phyloP scores from a whole-genome alignment of 2,329 filamentous ascomycete species.

The Fusarium humuli region DNA sequence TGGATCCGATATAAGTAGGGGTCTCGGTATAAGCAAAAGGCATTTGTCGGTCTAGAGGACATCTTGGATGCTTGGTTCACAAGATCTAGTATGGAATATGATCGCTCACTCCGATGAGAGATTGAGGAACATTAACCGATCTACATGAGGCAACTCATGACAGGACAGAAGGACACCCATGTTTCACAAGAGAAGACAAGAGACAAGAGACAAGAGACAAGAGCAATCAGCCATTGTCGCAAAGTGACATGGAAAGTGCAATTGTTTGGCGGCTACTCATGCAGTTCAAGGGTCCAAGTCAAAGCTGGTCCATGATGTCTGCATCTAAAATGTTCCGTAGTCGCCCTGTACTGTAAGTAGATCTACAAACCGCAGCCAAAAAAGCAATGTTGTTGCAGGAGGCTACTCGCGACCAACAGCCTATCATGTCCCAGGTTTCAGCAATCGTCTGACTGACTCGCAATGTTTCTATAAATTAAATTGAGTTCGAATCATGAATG shows the following conservation, averaged over 20 bases:
- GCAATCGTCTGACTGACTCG: constrained; percentile 15
- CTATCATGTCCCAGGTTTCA: constrained; percentile 3
- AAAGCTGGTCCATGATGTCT: constrained; percentile 2
- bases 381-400: constrained; percentile 26
- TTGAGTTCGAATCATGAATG: constrained; percentile 4
- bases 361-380: constrained; percentile 25
- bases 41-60: constrained; percentile 4
- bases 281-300: constrained; percentile 11
- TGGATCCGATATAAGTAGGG: background rate
- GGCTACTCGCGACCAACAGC: background rate
- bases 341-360: background rate
- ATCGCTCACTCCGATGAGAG: constrained; percentile 3
- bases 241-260: constrained; percentile 9
- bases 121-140: background rate
- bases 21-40: background rate
- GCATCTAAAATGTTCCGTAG: constrained; percentile 6
- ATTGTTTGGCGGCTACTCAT: constrained; percentile 4
- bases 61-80: background rate
- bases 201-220: background rate
- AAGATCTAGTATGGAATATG: constrained; percentile 10
- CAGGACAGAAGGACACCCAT: background rate
- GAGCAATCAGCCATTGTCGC: background rate
- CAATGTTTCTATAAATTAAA: background rate
- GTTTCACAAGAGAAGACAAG: constrained; percentile 6
- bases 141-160: background rate